Conservation (phyloP, 352 stramenopile species). For the Elongisporangium undulatum region DNA sequence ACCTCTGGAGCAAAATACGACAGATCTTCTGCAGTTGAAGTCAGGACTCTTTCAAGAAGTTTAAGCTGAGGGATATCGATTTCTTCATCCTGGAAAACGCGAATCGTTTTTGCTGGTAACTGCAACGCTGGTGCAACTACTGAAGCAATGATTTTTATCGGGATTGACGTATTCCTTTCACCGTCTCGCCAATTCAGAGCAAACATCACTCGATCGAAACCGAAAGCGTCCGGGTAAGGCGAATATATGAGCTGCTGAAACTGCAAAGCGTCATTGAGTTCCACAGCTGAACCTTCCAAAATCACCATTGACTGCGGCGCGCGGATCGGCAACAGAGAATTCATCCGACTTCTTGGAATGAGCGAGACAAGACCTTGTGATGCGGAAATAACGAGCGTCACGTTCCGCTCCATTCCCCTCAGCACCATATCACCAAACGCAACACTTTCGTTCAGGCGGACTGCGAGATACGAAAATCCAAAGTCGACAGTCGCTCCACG, state of each 20-base stretch:
- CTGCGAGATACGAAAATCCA: slow-evolving; percentile 9
- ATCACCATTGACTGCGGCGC: slow-evolving; percentile 8
- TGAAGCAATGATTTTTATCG: slow-evolving; percentile 11
- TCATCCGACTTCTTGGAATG: neutral
- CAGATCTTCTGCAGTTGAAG: neutral
- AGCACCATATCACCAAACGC: slow-evolving; percentile 10
- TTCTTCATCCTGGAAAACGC: slow-evolving; percentile 6
- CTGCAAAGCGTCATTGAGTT: slow-evolving; percentile 4
- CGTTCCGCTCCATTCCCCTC: slow-evolving; percentile 8
- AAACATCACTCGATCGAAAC: slow-evolving; percentile 12
- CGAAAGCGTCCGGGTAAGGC: slow-evolving; percentile 4
- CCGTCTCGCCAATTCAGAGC: slow-evolving; percentile 9
- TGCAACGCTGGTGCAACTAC: slow-evolving; percentile 4
- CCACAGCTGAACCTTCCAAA: slow-evolving; percentile 7
- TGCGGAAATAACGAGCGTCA: neutral
- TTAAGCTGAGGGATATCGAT: neutral
- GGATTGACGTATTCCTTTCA: slow-evolving; percentile 4
- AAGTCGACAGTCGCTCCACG: slow-evolving; percentile 11
- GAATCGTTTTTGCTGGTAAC: slow-evolving; percentile 8
- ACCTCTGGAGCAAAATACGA: neutral
- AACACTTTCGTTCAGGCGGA: slow-evolving; percentile 5
- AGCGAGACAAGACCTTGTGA: neutral
- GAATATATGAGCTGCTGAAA: slow-evolving; percentile 8
- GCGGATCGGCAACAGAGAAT: slow-evolving; percentile 2
- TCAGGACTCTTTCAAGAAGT: slow-evolving; percentile 4